These are phyloP conservation scores for Fonsecaea multimorphosa DNA, from an alignment of 2,329 filamentous ascomycete species.

Conservation along the genomic window DNA sequence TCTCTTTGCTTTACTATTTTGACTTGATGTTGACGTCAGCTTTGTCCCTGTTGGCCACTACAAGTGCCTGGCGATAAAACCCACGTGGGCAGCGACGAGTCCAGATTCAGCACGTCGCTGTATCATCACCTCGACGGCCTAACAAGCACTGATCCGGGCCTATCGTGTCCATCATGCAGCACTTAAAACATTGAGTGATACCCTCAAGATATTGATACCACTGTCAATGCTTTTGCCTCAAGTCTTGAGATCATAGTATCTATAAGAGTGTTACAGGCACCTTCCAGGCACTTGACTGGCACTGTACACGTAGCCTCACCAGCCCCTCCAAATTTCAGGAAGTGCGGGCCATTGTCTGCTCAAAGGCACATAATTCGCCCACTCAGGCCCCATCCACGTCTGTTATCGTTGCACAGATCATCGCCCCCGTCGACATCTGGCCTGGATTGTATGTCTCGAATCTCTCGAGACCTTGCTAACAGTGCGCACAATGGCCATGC, in stretches of 20 bases:
- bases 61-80: background rate
- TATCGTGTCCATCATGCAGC: background rate
- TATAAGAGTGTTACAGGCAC: too few species aligned
- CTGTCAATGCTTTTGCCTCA: background rate
- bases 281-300: too few species aligned
- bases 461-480: constrained; percentile 31
- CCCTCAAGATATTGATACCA: background rate
- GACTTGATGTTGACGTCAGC: background rate
- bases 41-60: background rate
- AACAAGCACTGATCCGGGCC: background rate
- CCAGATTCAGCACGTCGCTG: background rate
- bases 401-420: background rate
- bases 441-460: constrained; percentile 33
- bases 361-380: background rate
- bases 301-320: too few species aligned
- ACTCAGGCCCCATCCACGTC: background rate
- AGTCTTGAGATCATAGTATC: too few species aligned
- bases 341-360: background rate
- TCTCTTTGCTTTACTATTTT: background rate
- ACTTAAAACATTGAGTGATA: background rate
- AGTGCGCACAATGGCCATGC: constrained; percentile 27
- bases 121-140: background rate
- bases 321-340: background rate
- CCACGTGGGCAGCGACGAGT: constrained; percentile 1
- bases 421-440: background rate